Percentiles rank a stretch among this genome's conserved stretches.
Conservation (phyloP, 2,329 filamentous ascomycete species). For the Talaromyces sp. region DNA sequence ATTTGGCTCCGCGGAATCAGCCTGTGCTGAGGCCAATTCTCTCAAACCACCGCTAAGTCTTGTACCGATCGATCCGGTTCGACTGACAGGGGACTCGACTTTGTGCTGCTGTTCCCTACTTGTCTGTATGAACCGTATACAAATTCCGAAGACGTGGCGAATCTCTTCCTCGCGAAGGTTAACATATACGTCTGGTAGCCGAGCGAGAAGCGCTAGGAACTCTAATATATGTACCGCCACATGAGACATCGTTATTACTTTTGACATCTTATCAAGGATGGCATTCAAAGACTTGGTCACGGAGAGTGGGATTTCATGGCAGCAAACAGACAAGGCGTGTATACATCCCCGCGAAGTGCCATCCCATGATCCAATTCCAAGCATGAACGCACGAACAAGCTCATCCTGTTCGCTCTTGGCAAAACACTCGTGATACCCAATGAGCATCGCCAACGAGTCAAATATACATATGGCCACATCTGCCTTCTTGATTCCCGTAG, state of each 20-base stretch:
- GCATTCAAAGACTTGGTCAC: constrained; percentile 79
- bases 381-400: constrained; percentile 77
- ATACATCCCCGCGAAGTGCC: constrained; percentile 88
- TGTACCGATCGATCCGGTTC: constrained; percentile 29
- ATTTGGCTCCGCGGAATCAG: constrained; percentile 26
- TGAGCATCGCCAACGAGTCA: constrained; percentile 76
- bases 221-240: constrained; percentile 94
- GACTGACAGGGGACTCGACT: constrained; percentile 25
- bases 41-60: constrained; percentile 40
- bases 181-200: constrained; percentile 75
- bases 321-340: constrained; percentile 89
- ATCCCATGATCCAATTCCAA: constrained; percentile 78
- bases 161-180: constrained; percentile 91
- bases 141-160: constrained; percentile 90
- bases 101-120: constrained; percentile 58
- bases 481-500: constrained; percentile 75
- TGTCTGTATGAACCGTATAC: constrained; percentile 87
- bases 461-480: constrained; percentile 88
- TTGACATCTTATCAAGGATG: constrained; percentile 88
- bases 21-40: constrained; percentile 31
- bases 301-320: constrained; percentile 84
- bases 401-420: constrained; percentile 82
- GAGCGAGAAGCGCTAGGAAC: constrained; percentile 83
- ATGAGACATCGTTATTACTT: constrained; percentile 88
- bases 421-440: constrained; percentile 86